Base-by-base conservation (phyloP, 306 rosid species). In the Castanea mollissima region DNA sequence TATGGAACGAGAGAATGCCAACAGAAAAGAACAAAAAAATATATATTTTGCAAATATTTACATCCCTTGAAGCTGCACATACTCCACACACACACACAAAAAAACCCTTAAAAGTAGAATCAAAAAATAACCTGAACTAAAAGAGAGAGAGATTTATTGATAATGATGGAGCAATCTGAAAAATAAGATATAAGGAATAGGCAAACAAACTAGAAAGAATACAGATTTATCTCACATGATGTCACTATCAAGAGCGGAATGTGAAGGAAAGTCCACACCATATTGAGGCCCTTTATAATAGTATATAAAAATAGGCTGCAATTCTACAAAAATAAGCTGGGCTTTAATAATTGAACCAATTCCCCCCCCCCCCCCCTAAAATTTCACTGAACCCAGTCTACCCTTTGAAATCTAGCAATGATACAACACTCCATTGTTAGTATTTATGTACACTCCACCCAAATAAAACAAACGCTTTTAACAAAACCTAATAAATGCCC, bases 11-110 rank as follows among this genome's bases (percentile, higher is more conserved):
- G 19, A 19, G 46, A 78, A 71, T 38, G 54, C 69, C 31, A 27
- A 19, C 58, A 65, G 44, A 38, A 78, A 72, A 60, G 6, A 62
- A 56, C 54, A 76, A n/a, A 44, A 10, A 11, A 55, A 62, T 31
- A 75, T 6, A 35, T 35, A 35, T 35, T 1, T 7, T 38, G 57
- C 85, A 75, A 78, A 94, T 97, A 97, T 91, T 94, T 79, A 88
- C 77, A 83, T 94, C 98, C 78, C 98, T 87, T 2, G 98, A 92
- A 85, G 89, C 88, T 78, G 91, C 96, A 97, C 98, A 94, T 44
- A 92, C 98, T 88, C 87, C 89, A 35, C 41, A 35, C 41, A 35
- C 41, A 35, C 84, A 94, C 81, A 81, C 23, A 23, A 23, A 23
- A 23, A 94, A 88, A 81, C 90, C 97, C 83, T 92, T 97, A 80